Evolutionary conservation across 2,329 filamentous ascomycete genomes (phyloP).

Genomic region (Tothia fuscella): DNA sequence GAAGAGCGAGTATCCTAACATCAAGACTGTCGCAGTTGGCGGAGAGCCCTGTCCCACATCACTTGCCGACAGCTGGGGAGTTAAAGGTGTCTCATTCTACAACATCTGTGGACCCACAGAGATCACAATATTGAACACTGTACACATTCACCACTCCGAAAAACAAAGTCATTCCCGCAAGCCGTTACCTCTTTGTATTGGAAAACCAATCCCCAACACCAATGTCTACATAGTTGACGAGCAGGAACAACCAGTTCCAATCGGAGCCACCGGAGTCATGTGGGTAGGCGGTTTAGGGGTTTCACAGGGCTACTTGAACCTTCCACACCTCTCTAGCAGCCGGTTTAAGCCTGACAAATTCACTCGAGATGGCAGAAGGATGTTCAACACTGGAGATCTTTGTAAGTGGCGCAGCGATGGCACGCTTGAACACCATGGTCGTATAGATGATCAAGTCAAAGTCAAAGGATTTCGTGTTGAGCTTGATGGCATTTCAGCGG

Average conservation of each 20-base stretch:
- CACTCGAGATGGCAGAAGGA: constrained; percentile 39
- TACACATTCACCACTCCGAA: constrained; percentile 38
- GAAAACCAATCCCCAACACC: constrained; percentile 45
- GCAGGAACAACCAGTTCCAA: constrained; percentile 30
- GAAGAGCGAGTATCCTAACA: constrained; percentile 36
- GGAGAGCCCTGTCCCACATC: constrained; percentile 40
- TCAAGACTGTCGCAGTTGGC: constrained; percentile 42
- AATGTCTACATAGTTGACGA: constrained; percentile 43
- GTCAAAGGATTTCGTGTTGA: constrained; percentile 32
- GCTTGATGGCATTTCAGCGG: not conserved
- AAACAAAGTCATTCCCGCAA: too few relatives aligned
- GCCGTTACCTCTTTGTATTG: constrained; percentile 43
- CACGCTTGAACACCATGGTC: constrained; percentile 42
- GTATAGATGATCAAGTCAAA: constrained; percentile 51
- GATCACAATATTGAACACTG: constrained; percentile 48
- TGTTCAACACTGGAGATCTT: constrained; percentile 52
- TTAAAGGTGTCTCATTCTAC: constrained; percentile 20
- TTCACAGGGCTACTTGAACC: constrained; percentile 43
- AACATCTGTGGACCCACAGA: constrained; percentile 51
- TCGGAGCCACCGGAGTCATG: constrained; percentile 41
- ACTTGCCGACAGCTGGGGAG: constrained; percentile 46
- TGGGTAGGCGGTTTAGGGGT: constrained; percentile 47
- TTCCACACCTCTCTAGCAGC: constrained; percentile 38
- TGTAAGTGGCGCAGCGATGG: constrained; percentile 43
- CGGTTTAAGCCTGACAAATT: constrained; percentile 42